Evolutionary conservation across 495 filamentous ascomycete species (phyloP).

Genomic region (Jackrogersella multiformis): DNA sequence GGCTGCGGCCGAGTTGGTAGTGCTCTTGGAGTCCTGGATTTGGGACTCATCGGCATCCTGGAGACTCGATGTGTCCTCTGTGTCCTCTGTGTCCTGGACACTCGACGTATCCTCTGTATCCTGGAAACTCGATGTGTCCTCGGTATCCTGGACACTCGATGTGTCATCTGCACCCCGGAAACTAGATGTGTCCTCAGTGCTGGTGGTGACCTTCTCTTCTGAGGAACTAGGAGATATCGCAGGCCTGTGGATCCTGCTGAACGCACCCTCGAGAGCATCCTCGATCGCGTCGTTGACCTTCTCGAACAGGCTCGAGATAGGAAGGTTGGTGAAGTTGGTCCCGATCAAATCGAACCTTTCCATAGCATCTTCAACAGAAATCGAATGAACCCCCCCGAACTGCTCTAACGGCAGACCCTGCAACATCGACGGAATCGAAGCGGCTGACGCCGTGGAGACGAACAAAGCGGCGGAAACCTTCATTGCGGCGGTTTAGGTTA

Average conservation of each 20-base stretch:
- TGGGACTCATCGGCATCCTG: neutral
- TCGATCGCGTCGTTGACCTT: neutral
- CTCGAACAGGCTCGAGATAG: constrained; percentile 30
- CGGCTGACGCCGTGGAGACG: constrained; percentile 43
- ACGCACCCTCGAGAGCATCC: neutral
- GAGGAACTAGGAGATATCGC: neutral
- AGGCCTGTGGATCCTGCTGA: neutral
- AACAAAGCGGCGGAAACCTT: constrained; percentile 43
- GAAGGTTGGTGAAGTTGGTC: constrained; percentile 42
- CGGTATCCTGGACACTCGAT: neutral
- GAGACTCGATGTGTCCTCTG: neutral
- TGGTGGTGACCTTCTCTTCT: constrained; percentile 19
- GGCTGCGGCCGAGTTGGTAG: constrained; percentile 5
- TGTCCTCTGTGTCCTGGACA: neutral
- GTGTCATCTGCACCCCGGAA: neutral
- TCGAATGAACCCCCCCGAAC: constrained; percentile 40
- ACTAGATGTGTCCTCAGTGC: neutral
- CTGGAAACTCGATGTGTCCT: neutral
- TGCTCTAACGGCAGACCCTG: constrained; percentile 35
- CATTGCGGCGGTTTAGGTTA: constrained; percentile 34
- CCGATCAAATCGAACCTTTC: constrained; percentile 36
- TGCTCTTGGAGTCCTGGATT: neutral
- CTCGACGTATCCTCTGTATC: neutral
- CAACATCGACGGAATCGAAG: constrained; percentile 26
- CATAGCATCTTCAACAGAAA: constrained; percentile 35